phyloP scores from a whole-genome alignment of 2,329 filamentous ascomycete species.

The Parascedosporium putredinis region DNA sequence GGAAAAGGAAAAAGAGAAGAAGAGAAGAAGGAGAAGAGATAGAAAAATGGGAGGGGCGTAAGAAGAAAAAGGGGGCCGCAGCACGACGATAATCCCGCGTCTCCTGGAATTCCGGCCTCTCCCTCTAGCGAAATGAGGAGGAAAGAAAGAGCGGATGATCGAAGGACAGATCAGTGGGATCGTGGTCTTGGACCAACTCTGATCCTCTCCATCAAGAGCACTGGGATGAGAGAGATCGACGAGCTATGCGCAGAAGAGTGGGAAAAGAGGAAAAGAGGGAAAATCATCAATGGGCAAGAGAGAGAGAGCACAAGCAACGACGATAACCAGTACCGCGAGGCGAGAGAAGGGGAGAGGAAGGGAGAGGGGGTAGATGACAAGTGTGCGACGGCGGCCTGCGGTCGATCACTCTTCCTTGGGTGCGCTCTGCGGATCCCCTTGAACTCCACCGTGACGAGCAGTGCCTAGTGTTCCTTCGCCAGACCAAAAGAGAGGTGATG shows the following conservation, averaged over 20 bases:
- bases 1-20: neutral
- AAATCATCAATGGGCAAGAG: neutral
- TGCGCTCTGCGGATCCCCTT: too few relatives aligned
- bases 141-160: slow-evolving; percentile 1
- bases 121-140: neutral
- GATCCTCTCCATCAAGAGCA: slow-evolving; percentile 2
- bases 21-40: slow-evolving; percentile 9
- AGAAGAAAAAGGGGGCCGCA: neutral
- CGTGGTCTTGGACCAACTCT: neutral
- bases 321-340: too few relatives aligned
- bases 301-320: neutral
- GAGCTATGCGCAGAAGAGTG: neutral
- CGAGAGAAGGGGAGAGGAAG: neutral
- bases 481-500: too few relatives aligned
- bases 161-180: slow-evolving; percentile 1
- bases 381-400: too few relatives aligned
- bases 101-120: neutral
- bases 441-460: too few relatives aligned
- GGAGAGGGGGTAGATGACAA: neutral
- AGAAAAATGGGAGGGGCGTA: slow-evolving; percentile 6
- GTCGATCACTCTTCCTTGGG: too few relatives aligned
- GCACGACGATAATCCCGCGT: neutral
- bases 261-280: neutral
- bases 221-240: neutral
- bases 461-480: too few relatives aligned